Percentiles rank a stretch among this genome's conserved stretches.
Conservation (phyloP, 345 rosid species). For the Zanthoxylum bungeanum region DNA sequence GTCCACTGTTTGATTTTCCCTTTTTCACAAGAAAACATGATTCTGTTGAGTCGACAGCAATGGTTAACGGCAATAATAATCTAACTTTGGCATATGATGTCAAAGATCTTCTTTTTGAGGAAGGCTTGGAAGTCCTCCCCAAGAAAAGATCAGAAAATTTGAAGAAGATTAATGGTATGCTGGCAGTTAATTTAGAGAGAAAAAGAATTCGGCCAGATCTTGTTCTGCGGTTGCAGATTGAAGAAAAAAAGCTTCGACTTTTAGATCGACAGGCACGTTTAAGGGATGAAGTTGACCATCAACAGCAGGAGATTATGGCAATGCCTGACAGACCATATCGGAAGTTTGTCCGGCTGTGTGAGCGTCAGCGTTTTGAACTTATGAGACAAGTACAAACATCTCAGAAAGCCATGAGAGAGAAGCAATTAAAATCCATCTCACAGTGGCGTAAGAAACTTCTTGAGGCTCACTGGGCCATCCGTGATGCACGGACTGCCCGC, state of each 20-base stretch:
- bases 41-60: constrained; percentile 64
- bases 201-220: constrained; percentile 99
- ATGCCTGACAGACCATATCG: constrained; percentile 99
- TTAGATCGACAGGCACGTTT: constrained; percentile 76
- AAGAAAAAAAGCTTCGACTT: constrained; percentile 88
- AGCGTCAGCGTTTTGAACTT: constrained; percentile 92
- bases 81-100: constrained; percentile 82
- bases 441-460: constrained; percentile 99
- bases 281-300: constrained; percentile 90
- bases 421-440: constrained; percentile 91
- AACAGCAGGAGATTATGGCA: constrained; percentile 96
- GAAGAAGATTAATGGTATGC: constrained; percentile 74
- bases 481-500: constrained; percentile 97
- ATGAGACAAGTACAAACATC: constrained; percentile 83
- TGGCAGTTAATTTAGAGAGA: constrained; percentile 88
- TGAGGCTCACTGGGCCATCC: constrained; percentile 97
- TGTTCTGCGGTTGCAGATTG: constrained; percentile 94
- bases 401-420: constrained; percentile 84
- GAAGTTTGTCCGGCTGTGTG: constrained; percentile 95
- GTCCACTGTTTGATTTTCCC: constrained; percentile 97
- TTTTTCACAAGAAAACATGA: constrained; percentile 96
- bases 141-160: constrained; percentile 77
- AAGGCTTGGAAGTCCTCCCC: constrained; percentile 73
- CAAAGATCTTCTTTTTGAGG: constrained; percentile 89
- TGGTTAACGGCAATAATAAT: constrained; percentile 69